Conservation (phyloP, 2,329 filamentous ascomycete species). For the Monilinia fructicola region DNA sequence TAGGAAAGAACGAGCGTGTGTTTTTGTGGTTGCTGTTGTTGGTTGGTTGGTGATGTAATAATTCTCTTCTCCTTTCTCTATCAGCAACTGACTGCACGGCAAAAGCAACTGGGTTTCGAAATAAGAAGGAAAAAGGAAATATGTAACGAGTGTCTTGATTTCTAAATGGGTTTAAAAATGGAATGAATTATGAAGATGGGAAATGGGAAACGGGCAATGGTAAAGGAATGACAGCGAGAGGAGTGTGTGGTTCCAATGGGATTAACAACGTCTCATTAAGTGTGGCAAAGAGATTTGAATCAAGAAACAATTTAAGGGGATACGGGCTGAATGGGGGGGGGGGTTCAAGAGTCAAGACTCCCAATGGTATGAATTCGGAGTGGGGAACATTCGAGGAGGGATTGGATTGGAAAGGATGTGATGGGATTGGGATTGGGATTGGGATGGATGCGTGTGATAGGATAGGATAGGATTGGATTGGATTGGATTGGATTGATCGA, state of each 20-base stretch:
- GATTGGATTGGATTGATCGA: too few relatives aligned
- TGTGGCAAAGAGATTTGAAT: constrained; percentile 16
- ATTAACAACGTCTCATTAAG: constrained; percentile 7
- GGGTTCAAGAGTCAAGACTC: not conserved
- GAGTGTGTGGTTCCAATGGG: not conserved
- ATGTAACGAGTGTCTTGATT: constrained; percentile 16
- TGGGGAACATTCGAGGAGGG: not conserved
- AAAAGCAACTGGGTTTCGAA: not conserved
- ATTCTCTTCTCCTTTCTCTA: not conserved
- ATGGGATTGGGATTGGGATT: too few relatives aligned
- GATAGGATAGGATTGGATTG: not conserved
- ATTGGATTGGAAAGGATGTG: not conserved
- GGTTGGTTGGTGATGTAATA: not conserved
- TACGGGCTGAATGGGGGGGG: constrained; percentile 7
- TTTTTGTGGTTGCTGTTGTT: too few relatives aligned
- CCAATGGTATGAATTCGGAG: constrained; percentile 1
- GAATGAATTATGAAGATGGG: not conserved
- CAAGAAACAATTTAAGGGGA: constrained; percentile 14
- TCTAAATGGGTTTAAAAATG: not conserved
- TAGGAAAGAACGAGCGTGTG: constrained; percentile 13
- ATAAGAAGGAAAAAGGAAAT: not conserved
- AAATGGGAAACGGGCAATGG: not conserved
- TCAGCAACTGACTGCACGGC: constrained; percentile 8
- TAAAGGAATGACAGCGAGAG: constrained; percentile 3
- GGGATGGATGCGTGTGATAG: too few relatives aligned